A percentile compares a stretch with the other conserved stretches of the same genome.
Evolutionary conservation across 805 yeast genomes (phyloP).

Genomic region (Ogataea paraovalis): DNA sequence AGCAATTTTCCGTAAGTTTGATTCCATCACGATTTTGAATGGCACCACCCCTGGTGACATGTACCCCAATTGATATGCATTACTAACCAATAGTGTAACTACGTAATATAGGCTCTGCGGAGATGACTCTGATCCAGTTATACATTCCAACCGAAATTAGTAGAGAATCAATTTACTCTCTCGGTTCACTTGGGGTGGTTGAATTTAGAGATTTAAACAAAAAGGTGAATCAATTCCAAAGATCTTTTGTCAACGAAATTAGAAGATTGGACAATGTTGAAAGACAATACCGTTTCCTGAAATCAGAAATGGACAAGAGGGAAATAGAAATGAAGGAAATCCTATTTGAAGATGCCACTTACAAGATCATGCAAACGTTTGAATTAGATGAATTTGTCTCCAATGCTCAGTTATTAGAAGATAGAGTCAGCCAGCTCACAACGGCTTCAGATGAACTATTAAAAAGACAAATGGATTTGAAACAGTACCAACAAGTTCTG

Average conservation of each 20-base stretch:
- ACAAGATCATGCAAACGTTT: slow-evolving; percentile 23
- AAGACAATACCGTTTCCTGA: slow-evolving; percentile 68
- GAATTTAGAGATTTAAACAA: slow-evolving; percentile 89
- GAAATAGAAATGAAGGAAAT: slow-evolving; percentile 21
- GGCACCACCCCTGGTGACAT: neutral
- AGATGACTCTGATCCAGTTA: slow-evolving; percentile 89
- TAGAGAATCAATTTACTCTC: slow-evolving; percentile 76
- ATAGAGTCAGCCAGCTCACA: slow-evolving; percentile 65
- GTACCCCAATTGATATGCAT: neutral
- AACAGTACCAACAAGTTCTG: slow-evolving; percentile 67
- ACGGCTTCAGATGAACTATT: slow-evolving; percentile 64
- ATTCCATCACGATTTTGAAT: neutral
- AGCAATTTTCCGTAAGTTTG: slow-evolving; percentile 30
- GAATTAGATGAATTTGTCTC: slow-evolving; percentile 69
- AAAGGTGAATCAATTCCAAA: slow-evolving; percentile 81
- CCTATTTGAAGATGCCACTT: slow-evolving; percentile 18
- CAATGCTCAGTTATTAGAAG: slow-evolving; percentile 65
- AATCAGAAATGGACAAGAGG: slow-evolving; percentile 43
- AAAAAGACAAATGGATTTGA: slow-evolving; percentile 56
- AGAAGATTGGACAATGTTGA: slow-evolving; percentile 81
- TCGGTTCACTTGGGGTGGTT: slow-evolving; percentile 81
- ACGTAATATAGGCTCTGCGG: slow-evolving; percentile 69
- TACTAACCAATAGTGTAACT: slow-evolving; percentile 3
- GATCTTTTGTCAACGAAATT: slow-evolving; percentile 85
- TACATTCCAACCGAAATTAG: slow-evolving; percentile 89